phyloP scores from a whole-genome alignment of 148 eudicot genomes.

The Dysphania ambrosioides region DNA sequence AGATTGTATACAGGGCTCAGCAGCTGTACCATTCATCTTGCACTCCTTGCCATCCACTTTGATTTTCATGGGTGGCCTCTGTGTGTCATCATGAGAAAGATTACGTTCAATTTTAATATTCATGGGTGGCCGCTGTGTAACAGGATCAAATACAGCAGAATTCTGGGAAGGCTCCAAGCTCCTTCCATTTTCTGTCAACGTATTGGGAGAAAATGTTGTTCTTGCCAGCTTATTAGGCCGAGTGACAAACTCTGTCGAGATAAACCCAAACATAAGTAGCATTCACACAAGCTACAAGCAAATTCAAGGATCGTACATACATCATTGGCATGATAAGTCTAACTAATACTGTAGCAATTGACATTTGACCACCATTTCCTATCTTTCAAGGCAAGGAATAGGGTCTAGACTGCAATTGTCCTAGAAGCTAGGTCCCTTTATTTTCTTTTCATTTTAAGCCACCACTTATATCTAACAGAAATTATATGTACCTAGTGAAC shows the following conservation, averaged over 20 bases:
- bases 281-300: constrained; percentile 32
- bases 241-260: constrained; percentile 58
- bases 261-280: constrained; percentile 41
- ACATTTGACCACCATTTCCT: constrained; percentile 13
- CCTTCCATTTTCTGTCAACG: constrained; percentile 57
- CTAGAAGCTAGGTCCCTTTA: constrained; percentile 12
- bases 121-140: constrained; percentile 35
- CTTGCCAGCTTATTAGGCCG: constrained; percentile 62
- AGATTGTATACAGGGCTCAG: constrained; percentile 30
- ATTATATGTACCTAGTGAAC: constrained; percentile 11
- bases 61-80: constrained; percentile 32
- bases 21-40: constrained; percentile 47
- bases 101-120: constrained; percentile 23
- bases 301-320: constrained; percentile 16
- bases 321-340: constrained; percentile 25
- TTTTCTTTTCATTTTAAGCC: constrained; percentile 13
- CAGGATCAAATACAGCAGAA: constrained; percentile 28
- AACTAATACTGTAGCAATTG: constrained; percentile 22
- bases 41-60: constrained; percentile 43
- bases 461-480: constrained; percentile 18
- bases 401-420: constrained; percentile 8
- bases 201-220: constrained; percentile 46
- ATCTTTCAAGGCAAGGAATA: constrained; percentile 14
- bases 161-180: constrained; percentile 51
- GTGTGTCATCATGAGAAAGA: constrained; percentile 26